Conservation (phyloP, 805 yeast genomes). For the Starmerella tilneyi region DNA sequence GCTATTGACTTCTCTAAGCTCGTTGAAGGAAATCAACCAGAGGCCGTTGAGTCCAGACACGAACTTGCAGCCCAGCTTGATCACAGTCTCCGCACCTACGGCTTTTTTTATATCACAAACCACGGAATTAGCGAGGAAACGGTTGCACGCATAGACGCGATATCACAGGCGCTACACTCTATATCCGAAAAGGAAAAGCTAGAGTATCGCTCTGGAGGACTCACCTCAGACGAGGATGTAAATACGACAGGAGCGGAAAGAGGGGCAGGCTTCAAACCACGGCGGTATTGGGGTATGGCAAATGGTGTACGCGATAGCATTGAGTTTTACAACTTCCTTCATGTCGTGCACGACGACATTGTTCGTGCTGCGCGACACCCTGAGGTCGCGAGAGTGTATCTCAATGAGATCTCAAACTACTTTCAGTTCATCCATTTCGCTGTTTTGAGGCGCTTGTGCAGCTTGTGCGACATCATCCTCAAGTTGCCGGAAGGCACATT, state of each 20-base stretch:
- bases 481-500: slow-evolving; percentile 41
- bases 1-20: slow-evolving; percentile 34
- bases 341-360: slow-evolving; percentile 34
- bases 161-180: slow-evolving; percentile 37
- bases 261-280: slow-evolving; percentile 41
- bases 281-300: slow-evolving; percentile 41
- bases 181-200: slow-evolving; percentile 36
- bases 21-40: slow-evolving; percentile 31
- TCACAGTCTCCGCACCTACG: slow-evolving; percentile 35
- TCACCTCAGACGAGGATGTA: slow-evolving; percentile 29
- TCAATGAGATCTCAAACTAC: slow-evolving; percentile 36
- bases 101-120: slow-evolving; percentile 38
- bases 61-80: slow-evolving; percentile 35
- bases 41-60: slow-evolving; percentile 29
- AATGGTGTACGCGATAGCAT: slow-evolving; percentile 38
- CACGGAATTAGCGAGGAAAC: slow-evolving; percentile 35
- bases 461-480: slow-evolving; percentile 38
- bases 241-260: slow-evolving; percentile 37
- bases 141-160: slow-evolving; percentile 33
- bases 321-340: slow-evolving; percentile 37
- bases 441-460: slow-evolving; percentile 34
- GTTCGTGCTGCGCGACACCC: slow-evolving; percentile 33
- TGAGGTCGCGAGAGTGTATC: slow-evolving; percentile 34
- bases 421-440: slow-evolving; percentile 34
- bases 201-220: slow-evolving; percentile 36